Base-by-base conservation (phyloP, 2,329 filamentous ascomycete genomes). In the Ophiocordyceps camponoti-rufipedis region DNA sequence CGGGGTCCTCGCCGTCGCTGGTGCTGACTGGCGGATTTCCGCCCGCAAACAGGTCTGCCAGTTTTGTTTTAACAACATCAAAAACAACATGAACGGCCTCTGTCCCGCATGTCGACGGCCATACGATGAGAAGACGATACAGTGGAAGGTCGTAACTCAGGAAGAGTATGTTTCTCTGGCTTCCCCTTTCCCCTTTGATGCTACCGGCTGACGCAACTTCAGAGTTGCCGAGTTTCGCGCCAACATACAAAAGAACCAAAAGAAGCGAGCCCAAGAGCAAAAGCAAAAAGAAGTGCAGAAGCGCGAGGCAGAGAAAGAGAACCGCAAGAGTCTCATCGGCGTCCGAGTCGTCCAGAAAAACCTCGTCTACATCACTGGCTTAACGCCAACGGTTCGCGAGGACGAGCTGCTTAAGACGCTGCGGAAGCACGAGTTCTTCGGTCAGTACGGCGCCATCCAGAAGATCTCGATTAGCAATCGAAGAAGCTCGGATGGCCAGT, bases 61-160 rank as follows among this genome's bases (percentile, higher is more conserved):
- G 70, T 98, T 98, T 66, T 98, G 91, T 68, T 98, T 89, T 70
- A 95, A 98, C 67, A 98, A 96, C 62, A 93, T 98, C 62, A 94
- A 93, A 67, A 94, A 84, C 55, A 95, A 95, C 56, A 87, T 94
- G 75, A 96, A 95, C 60, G 88, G 89, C 33, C 74, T 95, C 47
- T 98, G 91, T 63, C 91, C 91, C n/a, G 94, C 94, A 53, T 98
- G 91, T 62, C 79, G 91, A 64, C 76, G 91, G 61, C 82, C 86
- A 6, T 98, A 98, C 62, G 87, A 95, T 62, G 93, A 98, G 54
- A 89, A 89, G 61, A 93, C 87, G 29, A 96, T 98, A 60, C 79
- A 95, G 64, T 98, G 87, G 75, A 94, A 94, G 65, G 82, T 91
- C 47, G 85, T 94, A 48, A 94, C 89, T 46, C 78, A 78, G 49